Conservation (phyloP, 176 grass and related monocot genomes). For the Bothriochloa decipiens region DNA sequence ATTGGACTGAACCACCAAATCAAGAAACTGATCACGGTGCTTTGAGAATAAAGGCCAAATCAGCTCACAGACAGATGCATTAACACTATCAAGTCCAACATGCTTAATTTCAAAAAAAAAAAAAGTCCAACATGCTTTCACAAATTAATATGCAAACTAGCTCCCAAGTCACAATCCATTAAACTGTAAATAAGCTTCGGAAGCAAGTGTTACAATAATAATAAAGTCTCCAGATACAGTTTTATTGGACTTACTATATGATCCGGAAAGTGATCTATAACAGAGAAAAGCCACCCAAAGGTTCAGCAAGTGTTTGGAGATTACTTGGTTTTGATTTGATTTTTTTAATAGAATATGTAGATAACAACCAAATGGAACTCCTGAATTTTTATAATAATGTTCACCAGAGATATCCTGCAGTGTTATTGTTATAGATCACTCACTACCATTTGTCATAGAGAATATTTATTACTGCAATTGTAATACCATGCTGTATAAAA, state of each 20-base stretch:
- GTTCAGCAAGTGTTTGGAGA: background rate
- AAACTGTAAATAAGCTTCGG: background rate
- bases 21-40: background rate
- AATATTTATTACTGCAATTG: background rate
- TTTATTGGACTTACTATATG: background rate
- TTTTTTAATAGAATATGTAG: background rate
- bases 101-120: no score
- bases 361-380: background rate
- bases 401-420: background rate
- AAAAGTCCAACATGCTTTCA: constrained; percentile 13
- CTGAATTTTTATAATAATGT: background rate
- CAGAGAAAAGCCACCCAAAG: background rate
- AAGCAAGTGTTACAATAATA: background rate
- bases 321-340: background rate
- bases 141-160: constrained; percentile 23
- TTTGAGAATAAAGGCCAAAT: background rate
- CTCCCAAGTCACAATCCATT: background rate
- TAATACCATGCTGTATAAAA: background rate
- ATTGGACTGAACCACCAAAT: background rate
- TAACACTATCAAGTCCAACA: no score
- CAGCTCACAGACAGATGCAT: background rate
- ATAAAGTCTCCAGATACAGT: no score
- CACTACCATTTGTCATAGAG: background rate
- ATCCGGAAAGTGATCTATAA: background rate
- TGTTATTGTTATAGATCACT: background rate